Evolutionary conservation across 208 protist genomes (phyloP), one percentile per base, ranked within the genome.

Genomic region (Acanthamoeba triangularis): DNA sequence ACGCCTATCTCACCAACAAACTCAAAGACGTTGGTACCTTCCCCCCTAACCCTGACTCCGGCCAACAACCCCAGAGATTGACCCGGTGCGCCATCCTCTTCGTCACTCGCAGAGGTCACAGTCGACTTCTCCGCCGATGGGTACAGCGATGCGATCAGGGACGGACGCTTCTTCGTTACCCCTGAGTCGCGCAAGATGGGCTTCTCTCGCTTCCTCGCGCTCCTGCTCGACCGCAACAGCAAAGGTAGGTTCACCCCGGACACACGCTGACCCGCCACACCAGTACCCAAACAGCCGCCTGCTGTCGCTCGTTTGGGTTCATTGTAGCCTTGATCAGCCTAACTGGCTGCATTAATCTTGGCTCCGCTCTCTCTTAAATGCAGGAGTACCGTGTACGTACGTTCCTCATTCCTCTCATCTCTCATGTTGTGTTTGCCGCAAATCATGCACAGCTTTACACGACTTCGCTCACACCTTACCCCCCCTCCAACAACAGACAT

Each of bases 91-190:
- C 20, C 0, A 3, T 65, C 54, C 14, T 47, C 84, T 7, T 3
- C 37, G 37, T 41, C 69, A 56, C 25, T 90, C 41, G 35, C 47
- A 78, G 90, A 94, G 65, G 90, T 96, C 25, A 94, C 65, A 3
- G 87, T 90, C 7, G 87, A 96, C 54, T 61, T 96, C 14, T 95
- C 96, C 30, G 85, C 95, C 7, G 87, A 84, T 85, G 96, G 96
- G 1, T 92, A 95, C 23, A 94, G 94, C 13, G 96, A 97, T 93
- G 96, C 96, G 11, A 61, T 96, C 8, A 94, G 82, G 23, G 63
- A 90, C 11, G 44, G 8, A 5, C 74, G 41, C n/a, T 69, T 78
- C 11, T 97, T 97, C 95, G 95, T 96, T 16, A 97, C 96, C 54
- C 96, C 96, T 11, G 67, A 91, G 11, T 82, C 90, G 44, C 96